Base-by-base conservation (phyloP, 78 protist species). In the Paulinella micropora region DNA sequence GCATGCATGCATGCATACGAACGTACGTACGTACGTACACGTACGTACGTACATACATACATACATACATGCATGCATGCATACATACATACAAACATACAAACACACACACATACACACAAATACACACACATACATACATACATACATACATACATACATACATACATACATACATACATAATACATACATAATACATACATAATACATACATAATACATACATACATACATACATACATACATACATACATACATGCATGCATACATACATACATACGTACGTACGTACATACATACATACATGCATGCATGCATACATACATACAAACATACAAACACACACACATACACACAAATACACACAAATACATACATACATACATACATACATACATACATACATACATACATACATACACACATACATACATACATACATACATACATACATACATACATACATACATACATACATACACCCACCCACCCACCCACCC, bases 161-260 rank as follows among this genome's bases (percentile, higher is more conserved):
- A 79, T 6, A 79, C 83, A 79, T 6, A n/a, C n/a, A n/a, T n/a
- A n/a, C n/a, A n/a, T n/a, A n/a, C n/a, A n/a, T n/a, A n/a, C n/a
- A n/a, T n/a, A n/a, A n/a, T n/a, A n/a, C n/a, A n/a, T n/a, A n/a
- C n/a, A n/a, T n/a, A n/a, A n/a, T n/a, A n/a, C n/a, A n/a, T n/a
- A n/a, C n/a, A n/a, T n/a, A n/a, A n/a, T n/a, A n/a, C n/a, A n/a
- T n/a, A n/a, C n/a, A n/a, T n/a, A n/a, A n/a, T n/a, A n/a, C n/a
- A n/a, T n/a, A n/a, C n/a, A n/a, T n/a, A n/a, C n/a, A n/a, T n/a
- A 79, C 83, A 79, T 6, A 79, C 83, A 79, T 6, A 79, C 83
- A 79, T 6, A 79, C 83, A 79, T 6, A 79, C 83, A 79, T 6
- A 79, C 83, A 79, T 6, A 79, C 83, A 79, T 6, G 26, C 83